Percentiles rank a stretch among this genome's conserved stretches.
These are phyloP conservation scores for Chenopodium suecicum DNA, from an alignment of 148 eudicot species.

Conservation along the genomic window DNA sequence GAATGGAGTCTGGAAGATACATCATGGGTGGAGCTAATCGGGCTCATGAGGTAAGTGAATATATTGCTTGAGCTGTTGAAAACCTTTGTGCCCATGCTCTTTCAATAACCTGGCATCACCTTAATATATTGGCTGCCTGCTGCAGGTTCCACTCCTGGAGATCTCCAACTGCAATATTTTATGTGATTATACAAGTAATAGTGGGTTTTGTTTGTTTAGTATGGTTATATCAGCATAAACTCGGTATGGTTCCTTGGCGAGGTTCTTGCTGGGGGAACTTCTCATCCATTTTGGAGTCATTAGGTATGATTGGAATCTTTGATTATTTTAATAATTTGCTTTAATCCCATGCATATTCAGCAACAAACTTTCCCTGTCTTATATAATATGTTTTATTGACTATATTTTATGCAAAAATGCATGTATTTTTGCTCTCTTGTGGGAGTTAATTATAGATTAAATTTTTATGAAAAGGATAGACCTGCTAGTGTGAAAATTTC, in stretches of 20 bases:
- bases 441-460: no score
- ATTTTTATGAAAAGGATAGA: not conserved
- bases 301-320: slow-evolving; percentile 45
- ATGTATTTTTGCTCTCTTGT: not conserved
- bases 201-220: slow-evolving; percentile 50
- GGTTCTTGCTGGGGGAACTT: slow-evolving; percentile 55
- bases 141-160: slow-evolving; percentile 68
- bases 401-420: no score
- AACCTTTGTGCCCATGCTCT: not conserved
- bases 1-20: slow-evolving; percentile 53
- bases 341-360: not conserved
- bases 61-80: slow-evolving; percentile 18
- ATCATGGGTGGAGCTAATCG: slow-evolving; percentile 75
- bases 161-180: slow-evolving; percentile 52
- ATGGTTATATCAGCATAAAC: slow-evolving; percentile 50
- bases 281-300: slow-evolving; percentile 40
- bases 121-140: slow-evolving; percentile 25
- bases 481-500: not conserved
- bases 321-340: not conserved
- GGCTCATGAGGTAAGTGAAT: slow-evolving; percentile 67
- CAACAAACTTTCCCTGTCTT: slow-evolving; percentile 20
- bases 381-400: not conserved
- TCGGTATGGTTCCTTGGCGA: slow-evolving; percentile 40
- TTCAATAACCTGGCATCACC: slow-evolving; percentile 6
- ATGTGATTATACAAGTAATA: slow-evolving; percentile 52